Evolutionary conservation across 176 grass and related monocot genomes (phyloP).

Genomic region (Lolium rigidum): DNA sequence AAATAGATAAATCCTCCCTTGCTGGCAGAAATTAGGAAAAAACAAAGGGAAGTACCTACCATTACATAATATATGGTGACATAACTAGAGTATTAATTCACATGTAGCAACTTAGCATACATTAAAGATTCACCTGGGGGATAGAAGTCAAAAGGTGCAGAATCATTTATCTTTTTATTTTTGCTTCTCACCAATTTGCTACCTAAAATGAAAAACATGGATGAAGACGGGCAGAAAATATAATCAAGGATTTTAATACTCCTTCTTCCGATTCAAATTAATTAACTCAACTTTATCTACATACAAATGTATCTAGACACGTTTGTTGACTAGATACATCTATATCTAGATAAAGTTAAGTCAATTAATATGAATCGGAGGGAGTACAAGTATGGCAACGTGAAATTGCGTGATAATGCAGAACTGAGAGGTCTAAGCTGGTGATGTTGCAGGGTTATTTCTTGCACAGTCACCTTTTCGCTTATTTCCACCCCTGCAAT

Average conservation of each 20-base stretch:
- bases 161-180: background rate
- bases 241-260: too few relatives aligned
- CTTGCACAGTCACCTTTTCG: background rate
- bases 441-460: background rate
- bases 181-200: background rate
- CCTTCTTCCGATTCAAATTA: too few relatives aligned
- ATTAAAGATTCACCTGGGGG: constrained; percentile 9
- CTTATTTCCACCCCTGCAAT: background rate
- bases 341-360: too few relatives aligned
- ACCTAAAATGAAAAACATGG: background rate
- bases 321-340: too few relatives aligned
- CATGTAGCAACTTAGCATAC: background rate
- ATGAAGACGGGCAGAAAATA: background rate
- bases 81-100: background rate
- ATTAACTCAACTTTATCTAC: too few relatives aligned
- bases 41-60: background rate
- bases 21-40: background rate
- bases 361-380: too few relatives aligned
- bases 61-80: too few relatives aligned
- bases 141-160: background rate
- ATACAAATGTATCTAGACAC: too few relatives aligned
- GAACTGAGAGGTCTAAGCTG: background rate
- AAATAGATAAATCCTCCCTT: background rate
- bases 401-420: background rate
- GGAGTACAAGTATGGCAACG: too few relatives aligned